Evolutionary conservation across 495 filamentous ascomycete species (phyloP).

Genomic region (Paragyromitra xinjiangensis): DNA sequence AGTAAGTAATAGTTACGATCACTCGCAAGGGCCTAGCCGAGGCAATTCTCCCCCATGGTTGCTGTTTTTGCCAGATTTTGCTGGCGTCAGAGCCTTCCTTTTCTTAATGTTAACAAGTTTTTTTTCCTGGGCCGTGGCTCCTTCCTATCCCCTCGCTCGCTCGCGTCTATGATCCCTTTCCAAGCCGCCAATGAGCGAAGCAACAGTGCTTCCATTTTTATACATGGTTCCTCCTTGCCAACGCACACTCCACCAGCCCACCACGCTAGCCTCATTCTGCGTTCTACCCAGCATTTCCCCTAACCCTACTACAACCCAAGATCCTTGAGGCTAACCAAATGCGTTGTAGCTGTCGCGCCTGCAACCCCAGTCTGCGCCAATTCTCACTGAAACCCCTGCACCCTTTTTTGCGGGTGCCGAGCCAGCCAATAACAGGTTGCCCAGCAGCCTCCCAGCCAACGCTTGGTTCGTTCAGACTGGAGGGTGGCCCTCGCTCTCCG

Average conservation of each 20-base stretch:
- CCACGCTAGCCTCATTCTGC: slow-evolving; percentile 53
- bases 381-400: slow-evolving; percentile 53
- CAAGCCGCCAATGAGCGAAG: slow-evolving; percentile 50
- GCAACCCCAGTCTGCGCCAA: slow-evolving; percentile 50
- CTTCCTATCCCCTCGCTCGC: slow-evolving; percentile 44
- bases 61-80: slow-evolving; percentile 38
- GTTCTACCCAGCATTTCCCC: slow-evolving; percentile 47
- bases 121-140: slow-evolving; percentile 49
- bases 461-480: slow-evolving; percentile 55
- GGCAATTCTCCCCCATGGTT: slow-evolving; percentile 9
- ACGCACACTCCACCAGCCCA: slow-evolving; percentile 56
- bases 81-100: slow-evolving; percentile 38
- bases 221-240: slow-evolving; percentile 56
- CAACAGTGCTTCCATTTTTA: slow-evolving; percentile 58
- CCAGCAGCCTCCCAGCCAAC: slow-evolving; percentile 53
- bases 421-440: slow-evolving; percentile 46
- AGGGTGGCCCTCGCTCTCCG: slow-evolving; percentile 55
- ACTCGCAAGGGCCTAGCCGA: slow-evolving; percentile 4
- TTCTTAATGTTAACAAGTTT: slow-evolving; percentile 45
- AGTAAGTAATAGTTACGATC: slow-evolving; percentile 40
- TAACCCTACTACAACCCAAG: slow-evolving; percentile 56
- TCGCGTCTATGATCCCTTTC: slow-evolving; percentile 47
- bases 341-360: slow-evolving; percentile 48
- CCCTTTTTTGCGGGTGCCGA: slow-evolving; percentile 48
- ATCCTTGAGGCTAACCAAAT: slow-evolving; percentile 51